phyloP scores from a whole-genome alignment of 2,329 filamentous ascomycete species.

The Xylariaceae sp. region DNA sequence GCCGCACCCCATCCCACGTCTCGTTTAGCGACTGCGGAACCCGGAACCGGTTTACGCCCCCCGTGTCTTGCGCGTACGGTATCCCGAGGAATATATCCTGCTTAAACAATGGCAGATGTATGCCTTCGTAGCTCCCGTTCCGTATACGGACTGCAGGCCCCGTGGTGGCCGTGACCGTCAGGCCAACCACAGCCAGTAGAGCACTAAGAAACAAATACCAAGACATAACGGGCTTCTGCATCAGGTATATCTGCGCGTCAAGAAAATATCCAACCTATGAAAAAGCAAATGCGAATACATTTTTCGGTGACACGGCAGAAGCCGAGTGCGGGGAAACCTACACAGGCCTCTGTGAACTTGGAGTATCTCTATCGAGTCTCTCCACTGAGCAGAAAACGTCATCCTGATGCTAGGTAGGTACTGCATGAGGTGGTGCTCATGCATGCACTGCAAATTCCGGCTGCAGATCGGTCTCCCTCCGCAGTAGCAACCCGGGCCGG shows the following conservation, averaged over 20 bases:
- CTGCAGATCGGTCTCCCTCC: slow-evolving; percentile 17
- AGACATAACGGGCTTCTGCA: background rate
- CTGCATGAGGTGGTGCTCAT: slow-evolving; percentile 1
- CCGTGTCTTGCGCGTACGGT: slow-evolving; percentile 48
- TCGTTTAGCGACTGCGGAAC: slow-evolving; percentile 47
- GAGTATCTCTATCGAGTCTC: background rate
- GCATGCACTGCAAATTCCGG: background rate
- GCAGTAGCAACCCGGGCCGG: too few species aligned
- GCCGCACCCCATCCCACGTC: slow-evolving; percentile 47
- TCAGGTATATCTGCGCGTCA: background rate
- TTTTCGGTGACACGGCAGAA: background rate
- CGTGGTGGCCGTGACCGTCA: background rate
- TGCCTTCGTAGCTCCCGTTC: slow-evolving; percentile 49
- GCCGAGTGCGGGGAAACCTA: slow-evolving; percentile 7
- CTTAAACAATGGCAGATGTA: slow-evolving; percentile 43
- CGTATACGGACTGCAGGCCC: slow-evolving; percentile 33
- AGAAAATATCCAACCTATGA: background rate
- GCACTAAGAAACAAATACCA: background rate
- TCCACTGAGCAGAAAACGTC: background rate
- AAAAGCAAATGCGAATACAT: background rate
- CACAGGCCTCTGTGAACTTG: background rate
- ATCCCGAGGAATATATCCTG: slow-evolving; percentile 54
- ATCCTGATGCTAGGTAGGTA: slow-evolving; percentile 5
- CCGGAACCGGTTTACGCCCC: slow-evolving; percentile 45
- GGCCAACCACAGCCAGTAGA: background rate